phyloP scores from a whole-genome alignment of 1,284 basidiomycete genomes.

The Sporisorium graminicola region DNA sequence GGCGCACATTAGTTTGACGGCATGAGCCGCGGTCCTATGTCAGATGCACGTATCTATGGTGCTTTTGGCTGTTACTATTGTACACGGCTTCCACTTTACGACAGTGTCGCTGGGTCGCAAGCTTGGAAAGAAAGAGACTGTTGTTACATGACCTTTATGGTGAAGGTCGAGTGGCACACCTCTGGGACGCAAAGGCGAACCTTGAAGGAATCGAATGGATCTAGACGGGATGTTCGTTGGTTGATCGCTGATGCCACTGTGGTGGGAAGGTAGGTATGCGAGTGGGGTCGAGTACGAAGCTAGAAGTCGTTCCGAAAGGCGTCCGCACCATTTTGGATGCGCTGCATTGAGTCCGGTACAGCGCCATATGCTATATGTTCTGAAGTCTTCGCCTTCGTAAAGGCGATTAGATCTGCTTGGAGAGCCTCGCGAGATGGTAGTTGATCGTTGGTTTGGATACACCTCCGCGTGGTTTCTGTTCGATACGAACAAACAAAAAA shows the following conservation, averaged over 20 bases:
- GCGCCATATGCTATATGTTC: background rate
- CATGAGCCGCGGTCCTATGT: too few relatives aligned
- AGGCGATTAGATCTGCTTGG: conserved; percentile 54
- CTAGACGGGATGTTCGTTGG: too few relatives aligned
- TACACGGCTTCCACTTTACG: background rate
- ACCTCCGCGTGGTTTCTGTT: conserved; percentile 43
- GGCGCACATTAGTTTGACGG: too few relatives aligned
- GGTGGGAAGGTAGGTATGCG: background rate
- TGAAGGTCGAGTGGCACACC: background rate
- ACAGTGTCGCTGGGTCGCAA: background rate
- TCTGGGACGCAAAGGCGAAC: too few relatives aligned
- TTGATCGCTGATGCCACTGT: background rate
- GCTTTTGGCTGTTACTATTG: conserved; percentile 8
- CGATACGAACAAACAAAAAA: background rate
- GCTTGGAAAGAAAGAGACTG: background rate
- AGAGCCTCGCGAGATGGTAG: conserved; percentile 67
- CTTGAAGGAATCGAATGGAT: too few relatives aligned
- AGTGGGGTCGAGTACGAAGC: background rate
- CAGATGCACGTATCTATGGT: background rate
- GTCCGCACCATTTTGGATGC: background rate
- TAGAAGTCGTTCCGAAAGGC: background rate
- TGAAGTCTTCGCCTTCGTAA: background rate
- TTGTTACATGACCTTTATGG: conserved; percentile 6
- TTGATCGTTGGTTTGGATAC: conserved; percentile 66
- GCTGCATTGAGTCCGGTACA: background rate